Evolutionary conservation across 225 moss, liverwort and hornwort genomes (phyloP).

Genomic region (Bryum argenteum): DNA sequence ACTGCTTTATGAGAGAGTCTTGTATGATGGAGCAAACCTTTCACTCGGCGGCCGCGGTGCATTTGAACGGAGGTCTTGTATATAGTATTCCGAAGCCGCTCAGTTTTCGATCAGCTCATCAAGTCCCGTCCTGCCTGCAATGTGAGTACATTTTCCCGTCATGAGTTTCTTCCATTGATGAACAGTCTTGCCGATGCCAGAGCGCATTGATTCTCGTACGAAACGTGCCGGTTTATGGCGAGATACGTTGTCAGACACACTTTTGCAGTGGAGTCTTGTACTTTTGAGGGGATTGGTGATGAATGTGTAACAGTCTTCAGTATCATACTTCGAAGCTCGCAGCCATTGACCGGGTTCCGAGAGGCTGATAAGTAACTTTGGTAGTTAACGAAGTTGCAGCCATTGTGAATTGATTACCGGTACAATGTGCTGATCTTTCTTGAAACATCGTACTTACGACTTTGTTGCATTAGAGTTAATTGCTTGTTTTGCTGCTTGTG

Average conservation of each 20-base stretch:
- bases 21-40: constrained; percentile 39
- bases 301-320: not conserved
- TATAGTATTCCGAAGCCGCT: constrained; percentile 27
- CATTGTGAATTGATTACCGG: constrained; percentile 8
- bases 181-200: constrained; percentile 16
- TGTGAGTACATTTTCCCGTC: constrained; percentile 34
- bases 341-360: constrained; percentile 5
- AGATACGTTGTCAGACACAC: not conserved
- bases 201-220: not conserved
- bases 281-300: constrained; percentile 5
- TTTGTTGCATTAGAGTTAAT: constrained; percentile 16
- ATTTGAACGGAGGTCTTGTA: constrained; percentile 26
- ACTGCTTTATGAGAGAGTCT: constrained; percentile 6
- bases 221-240: constrained; percentile 7
- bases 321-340: not conserved
- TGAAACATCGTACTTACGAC: not conserved
- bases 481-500: not conserved
- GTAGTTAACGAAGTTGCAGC: constrained; percentile 5
- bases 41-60: constrained; percentile 26
- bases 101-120: constrained; percentile 29
- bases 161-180: not conserved
- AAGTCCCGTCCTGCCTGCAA: constrained; percentile 36
- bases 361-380: not conserved
- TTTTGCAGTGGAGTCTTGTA: constrained; percentile 8
- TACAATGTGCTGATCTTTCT: constrained; percentile 13